Base-by-base conservation (phyloP, 352 stramenopile species). In the Phytophthora agathidicida region DNA sequence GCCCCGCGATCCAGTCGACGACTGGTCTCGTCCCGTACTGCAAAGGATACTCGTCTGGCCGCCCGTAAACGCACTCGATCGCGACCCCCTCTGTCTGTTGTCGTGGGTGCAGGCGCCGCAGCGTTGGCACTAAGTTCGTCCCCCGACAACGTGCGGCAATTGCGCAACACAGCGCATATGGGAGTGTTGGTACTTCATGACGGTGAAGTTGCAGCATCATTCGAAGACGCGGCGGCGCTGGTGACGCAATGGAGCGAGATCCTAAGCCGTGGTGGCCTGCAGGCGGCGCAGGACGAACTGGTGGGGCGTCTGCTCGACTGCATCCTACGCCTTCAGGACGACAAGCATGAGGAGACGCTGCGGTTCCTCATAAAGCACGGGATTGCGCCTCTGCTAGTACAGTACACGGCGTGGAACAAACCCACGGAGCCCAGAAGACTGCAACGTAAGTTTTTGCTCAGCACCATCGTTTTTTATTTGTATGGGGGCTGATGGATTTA, bases 101-200 rank as follows among this genome's bases (percentile, higher is more conserved):
- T 30, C 22, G 37, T 55, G 37, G 62, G 51, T 4, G 44, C 41
- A 17, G 51, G 48, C 38, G 57, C 23, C 13, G 67, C 47, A 3
- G 46, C 31, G n/a, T 16, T 73, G 26, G 44, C 50, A 16, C 24
- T 73, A 17, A 56, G n/a, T 27, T 43, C 38, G 23, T 46, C 38
- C 33, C 19, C 55, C 22, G 36, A 66, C 17, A 32, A 17, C 42
- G n/a, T 13, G 44, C 28, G 32, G 2, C 43, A 44, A 39, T 8
- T 83, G 16, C 73, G 65, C 16, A 55, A 62, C 23, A 68, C 54
- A 13, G 57, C 59, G 31, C 59, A 71, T 24, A 64, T 80, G 14
- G 59, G 75, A 26, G 28, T 56, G 3, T 27, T 75, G 27, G 60
- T 77, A 27, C 16, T 63, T 10, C 37, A 59, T 22, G 55, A 77